Base-by-base conservation (phyloP, 257 asterid genomes). In the Solanum acaule region DNA sequence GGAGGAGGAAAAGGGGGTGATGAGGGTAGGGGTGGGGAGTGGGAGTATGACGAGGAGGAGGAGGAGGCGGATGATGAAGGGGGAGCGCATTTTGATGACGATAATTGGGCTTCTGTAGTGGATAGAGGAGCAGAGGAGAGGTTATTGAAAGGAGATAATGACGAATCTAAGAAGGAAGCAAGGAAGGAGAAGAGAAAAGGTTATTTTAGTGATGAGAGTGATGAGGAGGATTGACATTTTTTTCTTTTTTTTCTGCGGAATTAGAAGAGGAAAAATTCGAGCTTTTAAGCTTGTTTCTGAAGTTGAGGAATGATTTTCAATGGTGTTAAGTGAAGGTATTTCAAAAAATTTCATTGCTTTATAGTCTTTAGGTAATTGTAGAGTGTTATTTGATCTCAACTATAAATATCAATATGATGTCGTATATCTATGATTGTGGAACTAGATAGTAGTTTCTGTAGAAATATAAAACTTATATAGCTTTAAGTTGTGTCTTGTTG, bases 81-180 rank as follows among this genome's bases (percentile, higher is more conserved):
- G 46, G 93, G 76, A 13, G 93, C 37, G 8, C 90, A 63, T 29
- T 93, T 95, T 35, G 97, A 93, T 86, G 89, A 81, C 67, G 98
- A 97, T 49, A 94, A 95, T 93, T 97, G 99, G 99, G 99, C 98
- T 27, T 96, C 99, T 23, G 98, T 93, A 44, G 99, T 96, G 90
- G 99, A 94, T 84, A 95, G 91, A 46, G 96, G 92, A 27, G 98
- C 95, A 1, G 93, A 86, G 83, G 94, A 94, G 92, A 94, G 95
- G 92, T 87, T 95, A 89, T 49, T 93, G 91, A 84, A 90, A 90
- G 89, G 87, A 82, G 92, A 87, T 38, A 90, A 68, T 23, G 96
- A 89, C 63, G 87, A 70, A 40, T 92, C 63, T 76, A 93, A 87
- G 82, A 87, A 31, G 79, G 89, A 82, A 88, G 89, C 87, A 93